These are phyloP conservation scores for Podochytrium sp. DNA, from an alignment of 192 early-diverging fungal genomes.

Conservation along the genomic window DNA sequence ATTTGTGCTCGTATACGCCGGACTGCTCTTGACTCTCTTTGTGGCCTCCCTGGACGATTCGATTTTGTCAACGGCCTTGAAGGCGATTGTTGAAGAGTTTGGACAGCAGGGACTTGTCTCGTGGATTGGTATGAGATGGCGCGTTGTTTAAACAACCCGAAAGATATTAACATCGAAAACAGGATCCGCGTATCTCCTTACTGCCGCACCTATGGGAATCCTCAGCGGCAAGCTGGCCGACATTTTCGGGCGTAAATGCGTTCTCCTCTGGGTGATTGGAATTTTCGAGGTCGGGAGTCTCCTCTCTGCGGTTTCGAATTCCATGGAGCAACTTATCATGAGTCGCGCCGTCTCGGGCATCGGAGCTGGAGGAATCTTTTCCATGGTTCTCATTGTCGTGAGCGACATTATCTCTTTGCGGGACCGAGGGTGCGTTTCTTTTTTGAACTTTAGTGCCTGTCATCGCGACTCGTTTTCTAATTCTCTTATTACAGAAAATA, in stretches of 20 bases:
- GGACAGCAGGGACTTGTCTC: conserved; percentile 63
- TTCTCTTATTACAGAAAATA: conserved; percentile 90
- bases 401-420: conserved; percentile 28
- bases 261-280: conserved; percentile 67
- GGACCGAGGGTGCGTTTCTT: conserved; percentile 60
- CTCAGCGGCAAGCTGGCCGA: conserved; percentile 81
- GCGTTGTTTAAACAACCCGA: background rate
- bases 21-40: background rate
- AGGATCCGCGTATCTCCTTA: conserved; percentile 38
- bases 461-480: conserved; percentile 80
- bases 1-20: background rate
- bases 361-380: conserved; percentile 76
- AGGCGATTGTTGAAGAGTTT: conserved; percentile 74
- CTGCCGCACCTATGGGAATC: background rate
- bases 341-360: conserved; percentile 78
- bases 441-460: conserved; percentile 57
- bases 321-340: conserved; percentile 62
- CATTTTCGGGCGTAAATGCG: conserved; percentile 83
- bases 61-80: conserved; percentile 77
- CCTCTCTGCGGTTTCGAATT: conserved; percentile 41
- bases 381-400: conserved; percentile 68
- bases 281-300: conserved; percentile 76
- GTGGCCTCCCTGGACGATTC: conserved; percentile 50
- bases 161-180: background rate
- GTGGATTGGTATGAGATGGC: conserved; percentile 73